Conservation (phyloP, 306 rosid genomes). For the Crataegus laevigata region DNA sequence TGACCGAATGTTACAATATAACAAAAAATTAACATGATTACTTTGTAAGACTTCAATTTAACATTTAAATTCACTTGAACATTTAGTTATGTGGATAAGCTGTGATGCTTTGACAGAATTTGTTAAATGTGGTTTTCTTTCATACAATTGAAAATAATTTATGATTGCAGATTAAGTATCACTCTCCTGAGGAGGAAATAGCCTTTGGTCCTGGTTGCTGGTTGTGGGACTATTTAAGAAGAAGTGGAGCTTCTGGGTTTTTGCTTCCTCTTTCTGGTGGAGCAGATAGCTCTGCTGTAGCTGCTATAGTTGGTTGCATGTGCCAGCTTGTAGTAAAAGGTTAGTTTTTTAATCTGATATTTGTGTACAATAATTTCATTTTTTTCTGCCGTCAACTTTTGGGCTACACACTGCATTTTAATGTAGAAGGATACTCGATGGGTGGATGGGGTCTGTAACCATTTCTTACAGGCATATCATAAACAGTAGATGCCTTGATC, state of each 20-base stretch:
- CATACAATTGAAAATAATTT: constrained; percentile 16
- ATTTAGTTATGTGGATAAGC: background rate
- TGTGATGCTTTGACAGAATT: background rate
- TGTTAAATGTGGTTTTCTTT: background rate
- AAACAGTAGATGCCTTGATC: background rate
- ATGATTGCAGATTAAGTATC: constrained; percentile 64
- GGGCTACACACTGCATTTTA: background rate
- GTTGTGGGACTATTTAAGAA: constrained; percentile 96
- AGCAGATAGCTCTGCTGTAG: constrained; percentile 96
- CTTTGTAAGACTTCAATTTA: background rate
- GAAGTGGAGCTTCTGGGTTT: constrained; percentile 99
- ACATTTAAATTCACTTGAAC: background rate
- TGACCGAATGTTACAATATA: background rate
- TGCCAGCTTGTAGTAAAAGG: constrained; percentile 95
- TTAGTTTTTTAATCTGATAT: constrained; percentile 11
- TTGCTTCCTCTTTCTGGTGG: constrained; percentile 99
- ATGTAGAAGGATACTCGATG: constrained; percentile 1
- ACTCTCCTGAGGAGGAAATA: constrained; percentile 92
- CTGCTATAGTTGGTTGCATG: constrained; percentile 97
- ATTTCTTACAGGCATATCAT: constrained; percentile 1
- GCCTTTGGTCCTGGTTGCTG: constrained; percentile 97
- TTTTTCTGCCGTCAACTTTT: background rate
- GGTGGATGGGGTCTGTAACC: constrained; percentile 1
- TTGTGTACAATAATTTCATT: background rate
- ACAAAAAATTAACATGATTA: background rate